These are phyloP conservation scores for Linderina pennispora DNA, from an alignment of 192 early-diverging fungal species.

Conservation along the genomic window DNA sequence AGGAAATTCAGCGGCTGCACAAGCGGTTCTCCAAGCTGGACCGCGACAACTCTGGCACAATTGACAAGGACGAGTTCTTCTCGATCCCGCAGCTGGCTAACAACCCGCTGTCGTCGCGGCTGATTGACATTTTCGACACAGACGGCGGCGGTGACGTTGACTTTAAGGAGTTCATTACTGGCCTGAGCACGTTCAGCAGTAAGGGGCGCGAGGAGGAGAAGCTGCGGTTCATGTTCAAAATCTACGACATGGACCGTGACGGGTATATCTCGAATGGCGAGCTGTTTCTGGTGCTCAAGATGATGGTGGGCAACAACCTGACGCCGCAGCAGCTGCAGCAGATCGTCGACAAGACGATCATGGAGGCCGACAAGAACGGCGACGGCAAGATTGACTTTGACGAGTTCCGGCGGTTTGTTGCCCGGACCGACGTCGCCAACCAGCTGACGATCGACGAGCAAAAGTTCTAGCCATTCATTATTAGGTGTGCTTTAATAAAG, in stretches of 20 bases:
- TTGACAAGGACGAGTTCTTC: conserved; percentile 97
- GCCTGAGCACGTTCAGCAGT: conserved; percentile 88
- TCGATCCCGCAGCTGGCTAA: conserved; percentile 94
- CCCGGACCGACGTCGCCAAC: conserved; percentile 91
- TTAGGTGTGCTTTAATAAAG: too few relatives aligned
- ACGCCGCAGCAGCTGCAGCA: conserved; percentile 97
- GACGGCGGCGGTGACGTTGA: conserved; percentile 99
- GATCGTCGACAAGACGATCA: conserved; percentile 99
- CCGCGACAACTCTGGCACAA: conserved; percentile 92
- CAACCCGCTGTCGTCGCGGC: conserved; percentile 92
- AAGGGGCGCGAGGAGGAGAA: conserved; percentile 96
- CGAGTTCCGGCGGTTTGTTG: conserved; percentile 93
- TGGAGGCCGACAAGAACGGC: conserved; percentile 92
- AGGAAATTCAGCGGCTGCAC: conserved; percentile 97
- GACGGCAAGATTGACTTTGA: conserved; percentile 97
- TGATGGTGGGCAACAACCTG: conserved; percentile 99
- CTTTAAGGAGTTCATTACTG: conserved; percentile 97
- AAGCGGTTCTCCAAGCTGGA: conserved; percentile 98
- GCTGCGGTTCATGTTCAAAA: conserved; percentile 93
- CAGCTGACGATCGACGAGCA: conserved; percentile 85
- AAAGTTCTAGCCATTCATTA: conserved; percentile 31
- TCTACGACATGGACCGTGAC: conserved; percentile 99
- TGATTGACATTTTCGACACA: conserved; percentile 96
- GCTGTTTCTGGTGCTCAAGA: conserved; percentile 96
- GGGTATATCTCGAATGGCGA: conserved; percentile 99